Evolutionary conservation across 176 grass and related monocot genomes (phyloP), one percentile per base, ranked within the genome.

Genomic region (Lolium rigidum): DNA sequence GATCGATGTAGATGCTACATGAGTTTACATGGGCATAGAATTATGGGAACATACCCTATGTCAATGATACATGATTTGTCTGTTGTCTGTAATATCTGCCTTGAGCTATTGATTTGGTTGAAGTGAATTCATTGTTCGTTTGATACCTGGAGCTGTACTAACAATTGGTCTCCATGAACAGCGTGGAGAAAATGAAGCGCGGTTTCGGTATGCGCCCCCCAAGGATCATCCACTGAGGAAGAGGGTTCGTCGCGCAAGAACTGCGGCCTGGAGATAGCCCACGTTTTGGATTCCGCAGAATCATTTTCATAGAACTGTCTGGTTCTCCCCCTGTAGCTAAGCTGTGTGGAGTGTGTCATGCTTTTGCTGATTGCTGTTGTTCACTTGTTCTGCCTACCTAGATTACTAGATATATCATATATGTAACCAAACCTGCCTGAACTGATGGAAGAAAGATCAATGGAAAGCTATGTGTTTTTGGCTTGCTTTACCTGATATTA

Each of bases 131-230:
- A 1, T 20, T 31, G 7, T 58, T 16, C 68, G n/a, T 16, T 44
- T 71, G 48, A 9, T 26, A 10, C 70, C 17, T 52, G 46, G 47
- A 22, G 5, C 67, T 74, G 48, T 28, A 67, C 74, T 86, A 44
- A 87, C 31, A 65, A 37, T 41, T 82, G 18, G 28, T 41, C 25
- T 50, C 14, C 38, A 18, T 52, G 28, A 66, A 77, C 92, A 99
- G 97, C 7, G 85, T 99, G 1, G 97, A 99, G 94, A 99, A 94
- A 48, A 91, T 94, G 90, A 96, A 95, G 80, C 90, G 80, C 1
- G 97, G 97, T 17, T 99, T 97, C 17, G 97, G 97, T 1, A 99
- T 99, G 97, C 83, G 94, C 26, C 82, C 80, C 24, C 97, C 94
- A 14, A 92, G 92, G 84, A 77, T 76, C 77, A 70, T 77, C 46